phyloP scores from a whole-genome alignment of 176 grass and related monocot genomes.

The Zea luxurians region DNA sequence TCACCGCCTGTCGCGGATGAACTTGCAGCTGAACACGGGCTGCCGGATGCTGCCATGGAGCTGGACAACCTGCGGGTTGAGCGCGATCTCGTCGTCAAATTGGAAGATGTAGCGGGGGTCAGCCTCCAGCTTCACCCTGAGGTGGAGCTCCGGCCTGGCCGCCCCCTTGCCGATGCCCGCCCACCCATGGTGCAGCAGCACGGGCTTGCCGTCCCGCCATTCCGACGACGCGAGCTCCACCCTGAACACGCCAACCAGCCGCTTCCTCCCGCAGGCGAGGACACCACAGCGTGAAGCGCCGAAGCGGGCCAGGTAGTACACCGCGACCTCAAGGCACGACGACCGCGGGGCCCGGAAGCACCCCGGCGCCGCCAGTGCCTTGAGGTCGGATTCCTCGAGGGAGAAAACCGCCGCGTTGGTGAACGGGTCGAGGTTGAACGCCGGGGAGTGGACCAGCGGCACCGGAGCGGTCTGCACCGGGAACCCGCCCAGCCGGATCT shows the following conservation, averaged over 20 bases:
- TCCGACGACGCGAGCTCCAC: conserved; percentile 56
- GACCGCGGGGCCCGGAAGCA: conserved; percentile 46
- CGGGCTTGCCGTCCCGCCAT: conserved; percentile 57
- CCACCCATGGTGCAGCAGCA: conserved; percentile 78
- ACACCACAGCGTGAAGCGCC: no score
- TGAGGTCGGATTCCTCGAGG: conserved; percentile 67
- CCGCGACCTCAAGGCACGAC: conserved; percentile 52
- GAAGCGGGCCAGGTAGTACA: conserved; percentile 42
- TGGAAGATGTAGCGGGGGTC: conserved; percentile 82
- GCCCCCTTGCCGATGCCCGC: conserved; percentile 45
- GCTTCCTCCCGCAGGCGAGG: conserved; percentile 26
- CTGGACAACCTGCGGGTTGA: conserved; percentile 73
- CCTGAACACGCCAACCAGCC: conserved; percentile 60
- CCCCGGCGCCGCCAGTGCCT: conserved; percentile 36
- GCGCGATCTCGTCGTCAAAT: conserved; percentile 65
- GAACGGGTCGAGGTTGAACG: conserved; percentile 52
- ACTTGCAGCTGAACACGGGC: conserved; percentile 94
- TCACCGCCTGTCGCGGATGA: conserved; percentile 67
- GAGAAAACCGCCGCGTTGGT: conserved; percentile 70
- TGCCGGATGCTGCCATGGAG: conserved; percentile 55
- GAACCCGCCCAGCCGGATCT: conserved; percentile 67
- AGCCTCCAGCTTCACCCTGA: conserved; percentile 62
- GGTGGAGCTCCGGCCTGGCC: conserved; percentile 51
- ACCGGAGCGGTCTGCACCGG: conserved; percentile 51
- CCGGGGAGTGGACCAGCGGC: conserved; percentile 49